These are phyloP conservation scores for Davidsoniella eucalypti DNA, from an alignment of 2,329 filamentous ascomycete species.

Conservation along the genomic window DNA sequence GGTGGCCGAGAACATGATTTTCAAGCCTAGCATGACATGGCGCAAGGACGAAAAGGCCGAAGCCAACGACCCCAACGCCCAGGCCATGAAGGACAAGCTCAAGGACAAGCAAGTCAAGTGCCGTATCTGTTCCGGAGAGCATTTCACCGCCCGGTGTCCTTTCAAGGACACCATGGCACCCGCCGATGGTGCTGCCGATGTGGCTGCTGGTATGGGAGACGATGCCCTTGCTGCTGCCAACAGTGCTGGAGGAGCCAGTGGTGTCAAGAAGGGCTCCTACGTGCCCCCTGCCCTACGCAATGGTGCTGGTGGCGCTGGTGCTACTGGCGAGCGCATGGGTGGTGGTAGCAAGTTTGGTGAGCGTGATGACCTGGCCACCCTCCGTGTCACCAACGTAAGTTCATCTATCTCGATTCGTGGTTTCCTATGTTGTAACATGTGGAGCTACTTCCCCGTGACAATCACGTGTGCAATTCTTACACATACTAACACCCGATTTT, in stretches of 20 bases:
- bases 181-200: slow-evolving; percentile 46
- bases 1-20: slow-evolving; percentile 95
- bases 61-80: slow-evolving; percentile 54
- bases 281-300: slow-evolving; percentile 87
- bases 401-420: not conserved
- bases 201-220: slow-evolving; percentile 38
- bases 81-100: slow-evolving; percentile 63
- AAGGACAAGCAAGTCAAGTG: slow-evolving; percentile 99
- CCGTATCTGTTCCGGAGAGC: slow-evolving; percentile 95
- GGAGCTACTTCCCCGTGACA: not conserved
- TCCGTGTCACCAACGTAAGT: slow-evolving; percentile 93
- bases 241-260: slow-evolving; percentile 38
- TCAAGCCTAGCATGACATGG: slow-evolving; percentile 87
- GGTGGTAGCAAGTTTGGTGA: slow-evolving; percentile 66
- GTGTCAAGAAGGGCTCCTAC: slow-evolving; percentile 64
- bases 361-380: slow-evolving; percentile 86
- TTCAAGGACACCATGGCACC: slow-evolving; percentile 99
- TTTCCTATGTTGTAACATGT: not conserved
- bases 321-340: slow-evolving; percentile 65
- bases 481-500: not conserved
- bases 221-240: slow-evolving; percentile 22
- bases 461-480: not conserved
- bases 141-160: slow-evolving; percentile 97
- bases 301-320: slow-evolving; percentile 36
- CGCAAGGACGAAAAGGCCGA: slow-evolving; percentile 76